Evolutionary conservation across 495 filamentous ascomycete species (phyloP).

Genomic region (Aspergillus kassunensis): DNA sequence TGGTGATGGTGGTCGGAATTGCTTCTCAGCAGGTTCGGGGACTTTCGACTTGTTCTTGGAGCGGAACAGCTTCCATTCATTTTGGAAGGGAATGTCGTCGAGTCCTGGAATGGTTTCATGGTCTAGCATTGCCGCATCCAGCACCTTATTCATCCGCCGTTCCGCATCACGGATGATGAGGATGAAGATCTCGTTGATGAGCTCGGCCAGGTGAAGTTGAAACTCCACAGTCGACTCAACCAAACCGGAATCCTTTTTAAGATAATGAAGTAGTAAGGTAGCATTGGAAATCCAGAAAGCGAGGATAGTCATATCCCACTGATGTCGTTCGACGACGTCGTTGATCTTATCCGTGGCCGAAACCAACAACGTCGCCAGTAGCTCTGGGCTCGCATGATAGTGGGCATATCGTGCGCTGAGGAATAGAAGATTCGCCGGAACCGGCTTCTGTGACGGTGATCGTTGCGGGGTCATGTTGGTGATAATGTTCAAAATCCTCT

Average conservation of each 20-base stretch:
- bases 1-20: slow-evolving; percentile 91
- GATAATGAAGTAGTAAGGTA: slow-evolving; percentile 87
- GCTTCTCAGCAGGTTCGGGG: slow-evolving; percentile 79
- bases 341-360: slow-evolving; percentile 96
- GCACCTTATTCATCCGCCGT: slow-evolving; percentile 89
- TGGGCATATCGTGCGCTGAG: slow-evolving; percentile 93
- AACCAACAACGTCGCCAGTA: slow-evolving; percentile 73
- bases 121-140: slow-evolving; percentile 90
- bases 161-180: slow-evolving; percentile 99
- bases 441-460: slow-evolving; percentile 92
- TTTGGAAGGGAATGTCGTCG: slow-evolving; percentile 92
- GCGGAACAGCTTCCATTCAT: slow-evolving; percentile 97
- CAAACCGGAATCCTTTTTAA: slow-evolving; percentile 89
- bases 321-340: slow-evolving; percentile 84
- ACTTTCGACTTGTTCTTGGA: slow-evolving; percentile 81
- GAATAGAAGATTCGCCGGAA: slow-evolving; percentile 95
- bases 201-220: slow-evolving; percentile 86
- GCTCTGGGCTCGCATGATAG: slow-evolving; percentile 86
- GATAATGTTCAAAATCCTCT: slow-evolving; percentile 87
- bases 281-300: slow-evolving; percentile 99
- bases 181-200: slow-evolving; percentile 98
- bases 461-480: slow-evolving; percentile 97
- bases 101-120: slow-evolving; percentile 98
- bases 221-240: slow-evolving; percentile 81
- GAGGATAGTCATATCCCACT: slow-evolving; percentile 99